These are phyloP conservation scores for Niveomyces coronatus DNA, from an alignment of 2,329 filamentous ascomycete species.

Conservation along the genomic window DNA sequence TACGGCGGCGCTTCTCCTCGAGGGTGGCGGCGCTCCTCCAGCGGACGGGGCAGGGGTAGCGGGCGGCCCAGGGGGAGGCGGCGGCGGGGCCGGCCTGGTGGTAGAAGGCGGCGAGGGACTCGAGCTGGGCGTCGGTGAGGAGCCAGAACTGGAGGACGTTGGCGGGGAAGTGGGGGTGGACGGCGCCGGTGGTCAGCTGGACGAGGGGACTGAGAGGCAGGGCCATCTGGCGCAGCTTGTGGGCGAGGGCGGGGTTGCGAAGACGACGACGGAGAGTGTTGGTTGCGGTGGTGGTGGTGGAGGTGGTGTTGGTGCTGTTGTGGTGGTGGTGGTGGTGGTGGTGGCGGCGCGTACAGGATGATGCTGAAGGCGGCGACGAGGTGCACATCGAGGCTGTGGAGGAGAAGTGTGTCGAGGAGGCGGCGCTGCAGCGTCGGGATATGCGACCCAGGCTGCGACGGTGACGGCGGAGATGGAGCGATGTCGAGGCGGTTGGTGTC, in stretches of 20 bases:
- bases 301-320: slow-evolving; percentile 15
- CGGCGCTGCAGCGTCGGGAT: slow-evolving; percentile 1
- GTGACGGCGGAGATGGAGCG: slow-evolving; percentile 11
- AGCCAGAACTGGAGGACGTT: slow-evolving; percentile 65
- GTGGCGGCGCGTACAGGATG: slow-evolving; percentile 18
- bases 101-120: slow-evolving; percentile 61
- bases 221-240: slow-evolving; percentile 56
- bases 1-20: slow-evolving; percentile 60
- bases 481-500: slow-evolving; percentile 23
- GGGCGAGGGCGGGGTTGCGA: slow-evolving; percentile 41
- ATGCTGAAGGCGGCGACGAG: not conserved
- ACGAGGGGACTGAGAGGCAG: slow-evolving; percentile 58
- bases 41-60: slow-evolving; percentile 59
- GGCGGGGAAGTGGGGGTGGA: slow-evolving; percentile 54
- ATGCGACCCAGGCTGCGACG: slow-evolving; percentile 7
- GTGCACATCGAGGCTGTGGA: not conserved
- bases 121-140: slow-evolving; percentile 59
- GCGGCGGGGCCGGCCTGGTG: slow-evolving; percentile 49
- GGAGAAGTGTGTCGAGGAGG: not conserved
- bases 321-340: slow-evolving; percentile 12
- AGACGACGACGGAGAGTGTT: slow-evolving; percentile 28
- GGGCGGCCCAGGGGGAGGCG: slow-evolving; percentile 34
- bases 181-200: slow-evolving; percentile 47
- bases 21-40: slow-evolving; percentile 46
- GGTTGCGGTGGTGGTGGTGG: slow-evolving; percentile 11